Conservation (phyloP, 768 basidiomycete genomes). For the Auricularia sp. region DNA sequence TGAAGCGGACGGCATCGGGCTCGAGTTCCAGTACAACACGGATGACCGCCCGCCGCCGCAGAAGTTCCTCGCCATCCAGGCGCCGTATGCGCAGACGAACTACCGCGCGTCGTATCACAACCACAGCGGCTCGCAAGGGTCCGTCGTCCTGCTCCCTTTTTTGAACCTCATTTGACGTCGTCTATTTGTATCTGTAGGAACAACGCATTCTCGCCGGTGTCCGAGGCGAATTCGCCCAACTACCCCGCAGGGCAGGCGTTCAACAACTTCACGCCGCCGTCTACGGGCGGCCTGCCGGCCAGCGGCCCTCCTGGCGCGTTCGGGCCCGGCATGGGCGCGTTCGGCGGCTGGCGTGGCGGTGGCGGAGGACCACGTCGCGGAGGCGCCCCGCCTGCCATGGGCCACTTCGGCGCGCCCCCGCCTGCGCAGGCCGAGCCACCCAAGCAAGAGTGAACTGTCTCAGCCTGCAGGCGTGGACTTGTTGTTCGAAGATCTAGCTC, state of each 20-base stretch:
- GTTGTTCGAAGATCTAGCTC: too few relatives aligned
- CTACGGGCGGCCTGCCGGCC: background rate
- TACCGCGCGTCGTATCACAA: background rate
- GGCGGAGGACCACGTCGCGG: background rate
- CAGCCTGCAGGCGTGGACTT: too few relatives aligned
- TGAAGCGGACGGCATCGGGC: constrained; percentile 72
- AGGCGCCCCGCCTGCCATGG: background rate
- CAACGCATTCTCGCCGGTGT: background rate
- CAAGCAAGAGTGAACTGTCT: too few relatives aligned
- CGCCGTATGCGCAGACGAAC: constrained; percentile 47
- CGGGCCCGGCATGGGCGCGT: background rate
- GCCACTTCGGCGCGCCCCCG: background rate
- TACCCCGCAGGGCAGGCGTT: background rate
- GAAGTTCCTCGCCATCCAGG: constrained; percentile 73
- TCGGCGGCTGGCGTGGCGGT: background rate
- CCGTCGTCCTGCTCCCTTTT: too few relatives aligned
- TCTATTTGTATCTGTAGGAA: background rate
- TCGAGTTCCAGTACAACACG: constrained; percentile 88
- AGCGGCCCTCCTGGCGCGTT: background rate
- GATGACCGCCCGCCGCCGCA: constrained; percentile 73
- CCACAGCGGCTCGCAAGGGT: background rate
- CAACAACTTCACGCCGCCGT: background rate
- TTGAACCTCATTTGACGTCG: too few relatives aligned
- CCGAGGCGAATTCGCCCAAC: background rate
- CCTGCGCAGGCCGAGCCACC: background rate